Evolutionary conservation across 768 basidiomycete genomes (phyloP), one percentile per base, ranked within the genome.

Genomic region (Chalciporus chontae): DNA sequence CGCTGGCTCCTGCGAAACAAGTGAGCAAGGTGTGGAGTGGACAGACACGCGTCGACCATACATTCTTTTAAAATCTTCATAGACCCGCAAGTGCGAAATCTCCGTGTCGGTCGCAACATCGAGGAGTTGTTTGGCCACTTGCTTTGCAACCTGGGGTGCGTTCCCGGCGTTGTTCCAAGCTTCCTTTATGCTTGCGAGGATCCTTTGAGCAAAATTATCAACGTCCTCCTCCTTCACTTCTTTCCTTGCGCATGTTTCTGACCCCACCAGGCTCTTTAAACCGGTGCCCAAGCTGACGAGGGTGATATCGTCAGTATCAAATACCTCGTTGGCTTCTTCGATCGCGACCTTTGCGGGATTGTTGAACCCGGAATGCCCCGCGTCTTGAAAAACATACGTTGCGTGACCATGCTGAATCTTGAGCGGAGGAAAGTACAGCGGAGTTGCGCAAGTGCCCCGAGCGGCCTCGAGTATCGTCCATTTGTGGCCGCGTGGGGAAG

Each of bases 41-140:
- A 21, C 21, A 21, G 21, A 21, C 4, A 21, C 21, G 21, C 21
- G 21, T 21, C 4, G 21, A 21, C 21, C 21, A 2, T 21, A 21
- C 21, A 21, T 21, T 43, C 42, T 43, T 43, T 43, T 24, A 8
- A 43, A 43, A 8, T 43, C 17, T 23, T 43, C 42, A 43, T 43
- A 43, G 10, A 43, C 18, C 8, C 42, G 42, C 14, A 43, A 23
- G 42, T 43, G 42, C 17, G 42, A 43, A n/a, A 43, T 43, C 19
- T 43, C 42, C 14, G 42, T 43, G 15, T 43, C 42, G 42, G 17
- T 43, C 42, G 42, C 42, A 43, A 43, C 42, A 8, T 43, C 42
- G 42, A 18, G 42, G 19, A 43, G 42, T 43, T 43, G 42, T 43
- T 43, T 43, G 15, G 42, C 42, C 17, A 43, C n/a, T 23, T 9